A percentile compares a stretch with the other conserved stretches of the same genome.
These are phyloP conservation scores for Exophiala mesophila DNA, from an alignment of 2,329 filamentous ascomycete genomes.

Conservation along the genomic window DNA sequence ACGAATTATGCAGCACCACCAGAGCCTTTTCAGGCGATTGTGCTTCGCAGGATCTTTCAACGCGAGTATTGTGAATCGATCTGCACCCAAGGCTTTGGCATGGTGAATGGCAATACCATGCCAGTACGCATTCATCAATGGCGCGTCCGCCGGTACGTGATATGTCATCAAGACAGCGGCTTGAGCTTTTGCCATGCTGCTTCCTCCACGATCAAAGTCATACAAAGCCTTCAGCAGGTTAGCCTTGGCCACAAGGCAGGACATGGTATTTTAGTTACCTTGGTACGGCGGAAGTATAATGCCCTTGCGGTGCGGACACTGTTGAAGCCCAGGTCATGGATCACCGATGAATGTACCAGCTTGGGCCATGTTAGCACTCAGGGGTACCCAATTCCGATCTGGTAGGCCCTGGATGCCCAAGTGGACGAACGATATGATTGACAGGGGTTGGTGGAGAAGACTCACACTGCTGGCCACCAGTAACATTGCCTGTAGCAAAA, in stretches of 20 bases:
- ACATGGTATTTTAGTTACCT: too few relatives aligned
- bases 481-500: slow-evolving; percentile 30
- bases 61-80: slow-evolving; percentile 36
- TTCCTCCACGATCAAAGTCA: slow-evolving; percentile 12
- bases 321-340: slow-evolving; percentile 1
- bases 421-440: background rate
- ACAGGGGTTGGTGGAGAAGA: background rate
- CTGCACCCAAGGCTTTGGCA: slow-evolving; percentile 43
- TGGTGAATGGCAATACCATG: slow-evolving; percentile 48
- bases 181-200: slow-evolving; percentile 29
- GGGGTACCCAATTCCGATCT: too few relatives aligned
- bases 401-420: too few relatives aligned
- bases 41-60: slow-evolving; percentile 31
- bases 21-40: slow-evolving; percentile 45
- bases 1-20: slow-evolving; percentile 53
- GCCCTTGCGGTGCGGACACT: slow-evolving; percentile 8
- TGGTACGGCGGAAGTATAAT: slow-evolving; percentile 8
- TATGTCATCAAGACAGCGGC: slow-evolving; percentile 30
- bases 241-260: slow-evolving; percentile 13
- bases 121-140: slow-evolving; percentile 38
- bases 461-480: slow-evolving; percentile 5
- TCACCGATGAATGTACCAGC: slow-evolving; percentile 1
- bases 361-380: too few relatives aligned
- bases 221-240: slow-evolving; percentile 11
- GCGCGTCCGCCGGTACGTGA: slow-evolving; percentile 38